Evolutionary conservation across 495 filamentous ascomycete genomes (phyloP).

Genomic region (Melanomma pulvis-pyrius): DNA sequence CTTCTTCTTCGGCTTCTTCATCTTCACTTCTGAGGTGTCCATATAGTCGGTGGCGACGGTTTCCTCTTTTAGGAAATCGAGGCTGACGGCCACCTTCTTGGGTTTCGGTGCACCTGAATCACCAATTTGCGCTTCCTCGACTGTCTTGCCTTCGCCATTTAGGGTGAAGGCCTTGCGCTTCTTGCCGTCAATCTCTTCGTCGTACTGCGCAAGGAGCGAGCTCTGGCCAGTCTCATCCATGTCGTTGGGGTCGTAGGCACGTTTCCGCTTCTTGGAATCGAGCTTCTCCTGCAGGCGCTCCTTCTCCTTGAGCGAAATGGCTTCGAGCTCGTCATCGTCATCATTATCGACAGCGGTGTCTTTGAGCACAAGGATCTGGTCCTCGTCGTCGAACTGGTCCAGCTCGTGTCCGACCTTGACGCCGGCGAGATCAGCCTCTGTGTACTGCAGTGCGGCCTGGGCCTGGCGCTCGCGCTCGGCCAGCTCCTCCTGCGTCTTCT

Average conservation of each 20-base stretch:
- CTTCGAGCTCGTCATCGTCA: slow-evolving; percentile 90
- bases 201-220: slow-evolving; percentile 81
- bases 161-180: slow-evolving; percentile 87
- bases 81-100: slow-evolving; percentile 70
- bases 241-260: slow-evolving; percentile 82
- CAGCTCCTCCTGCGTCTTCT: slow-evolving; percentile 74
- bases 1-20: slow-evolving; percentile 48
- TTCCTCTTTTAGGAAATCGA: slow-evolving; percentile 72
- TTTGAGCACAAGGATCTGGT: slow-evolving; percentile 83
- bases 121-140: slow-evolving; percentile 64
- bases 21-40: slow-evolving; percentile 80
- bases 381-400: slow-evolving; percentile 73
- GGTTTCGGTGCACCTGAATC: slow-evolving; percentile 59
- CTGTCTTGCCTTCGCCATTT: slow-evolving; percentile 69
- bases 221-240: slow-evolving; percentile 66
- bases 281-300: slow-evolving; percentile 77
- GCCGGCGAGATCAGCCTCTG: slow-evolving; percentile 79
- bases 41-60: slow-evolving; percentile 81
- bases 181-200: slow-evolving; percentile 92
- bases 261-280: slow-evolving; percentile 88
- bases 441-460: slow-evolving; percentile 60
- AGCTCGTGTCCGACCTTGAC: slow-evolving; percentile 89
- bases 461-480: slow-evolving; percentile 62
- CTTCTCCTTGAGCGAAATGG: slow-evolving; percentile 72
- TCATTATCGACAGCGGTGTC: slow-evolving; percentile 87